Percentiles rank a stretch among this genome's conserved stretches.
These are phyloP conservation scores for Arthroderma sp. DNA, from an alignment of 2,329 filamentous ascomycete genomes.

Conservation along the genomic window DNA sequence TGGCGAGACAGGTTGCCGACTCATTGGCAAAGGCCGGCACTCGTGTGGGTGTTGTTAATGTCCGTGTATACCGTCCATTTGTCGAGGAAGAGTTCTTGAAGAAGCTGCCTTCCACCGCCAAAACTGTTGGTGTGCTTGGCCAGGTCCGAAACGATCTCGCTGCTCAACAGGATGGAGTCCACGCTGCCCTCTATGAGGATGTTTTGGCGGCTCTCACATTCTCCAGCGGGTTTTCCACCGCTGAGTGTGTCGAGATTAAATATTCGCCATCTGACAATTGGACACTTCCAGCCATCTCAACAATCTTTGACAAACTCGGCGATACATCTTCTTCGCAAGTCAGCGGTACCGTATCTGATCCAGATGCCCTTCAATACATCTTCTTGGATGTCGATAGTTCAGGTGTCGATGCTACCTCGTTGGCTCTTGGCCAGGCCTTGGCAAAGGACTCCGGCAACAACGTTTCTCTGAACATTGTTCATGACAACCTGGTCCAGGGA, in stretches of 20 bases:
- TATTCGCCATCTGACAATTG: constrained; percentile 62
- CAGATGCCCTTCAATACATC: constrained; percentile 61
- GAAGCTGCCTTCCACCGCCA: constrained; percentile 60
- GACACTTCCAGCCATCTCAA: constrained; percentile 38
- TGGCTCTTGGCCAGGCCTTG: constrained; percentile 46
- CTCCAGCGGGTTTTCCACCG: constrained; percentile 52
- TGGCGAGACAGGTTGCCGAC: constrained; percentile 67
- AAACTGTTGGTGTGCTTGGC: constrained; percentile 71
- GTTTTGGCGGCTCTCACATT: constrained; percentile 77
- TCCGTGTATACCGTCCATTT: constrained; percentile 89
- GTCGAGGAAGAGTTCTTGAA: constrained; percentile 87
- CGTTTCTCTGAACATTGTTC: constrained; percentile 44
- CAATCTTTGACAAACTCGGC: constrained; percentile 33
- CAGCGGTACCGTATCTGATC: constrained; percentile 33
- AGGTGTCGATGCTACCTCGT: constrained; percentile 49
- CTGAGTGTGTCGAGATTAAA: constrained; percentile 68
- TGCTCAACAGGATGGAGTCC: constrained; percentile 60
- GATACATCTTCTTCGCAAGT: constrained; percentile 27
- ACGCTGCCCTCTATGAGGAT: constrained; percentile 84
- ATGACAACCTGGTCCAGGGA: constrained; percentile 55
- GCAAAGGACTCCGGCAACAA: constrained; percentile 49
- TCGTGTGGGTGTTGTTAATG: constrained; percentile 77
- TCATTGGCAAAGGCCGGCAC: constrained; percentile 59
- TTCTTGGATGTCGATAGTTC: constrained; percentile 89
- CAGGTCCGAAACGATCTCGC: constrained; percentile 65